Evolutionary conservation across 2,329 filamentous ascomycete genomes (phyloP).

Genomic region (Amylocarpus encephaloides): DNA sequence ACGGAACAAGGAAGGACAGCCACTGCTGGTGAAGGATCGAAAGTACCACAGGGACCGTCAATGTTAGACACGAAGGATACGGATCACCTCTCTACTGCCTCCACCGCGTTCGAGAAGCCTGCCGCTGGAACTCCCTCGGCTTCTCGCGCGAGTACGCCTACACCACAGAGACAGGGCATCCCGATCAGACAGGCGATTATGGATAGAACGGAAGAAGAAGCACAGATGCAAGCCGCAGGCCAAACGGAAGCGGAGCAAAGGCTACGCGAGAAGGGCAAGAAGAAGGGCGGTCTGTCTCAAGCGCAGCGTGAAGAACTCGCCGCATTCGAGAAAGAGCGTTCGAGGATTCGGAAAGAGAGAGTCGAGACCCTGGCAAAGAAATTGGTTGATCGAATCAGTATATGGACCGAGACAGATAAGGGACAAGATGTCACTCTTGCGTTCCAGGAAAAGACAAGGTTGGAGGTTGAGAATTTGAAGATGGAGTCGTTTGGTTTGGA

Average conservation of each 20-base stretch:
- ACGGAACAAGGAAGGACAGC: conserved; percentile 4
- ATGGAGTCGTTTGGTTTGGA: conserved; percentile 98
- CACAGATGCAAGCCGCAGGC: conserved; percentile 55
- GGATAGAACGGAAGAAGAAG: conserved; percentile 78
- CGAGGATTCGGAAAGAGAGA: conserved; percentile 78
- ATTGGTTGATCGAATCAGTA: conserved; percentile 78
- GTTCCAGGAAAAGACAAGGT: conserved; percentile 87
- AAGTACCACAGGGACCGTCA: conserved; percentile 15
- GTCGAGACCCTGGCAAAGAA: conserved; percentile 80
- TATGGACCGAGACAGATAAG: conserved; percentile 98
- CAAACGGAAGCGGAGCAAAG: conserved; percentile 70
- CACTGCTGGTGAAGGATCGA: conserved; percentile 8
- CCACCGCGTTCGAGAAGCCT: conserved; percentile 23
- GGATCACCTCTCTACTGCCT: conserved; percentile 7
- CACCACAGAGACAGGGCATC: conserved; percentile 42
- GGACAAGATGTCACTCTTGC: conserved; percentile 74
- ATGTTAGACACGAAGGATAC: conserved; percentile 20
- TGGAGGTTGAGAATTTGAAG: conserved; percentile 96
- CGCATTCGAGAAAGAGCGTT: conserved; percentile 81
- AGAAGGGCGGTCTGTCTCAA: conserved; percentile 78
- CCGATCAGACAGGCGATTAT: conserved; percentile 80
- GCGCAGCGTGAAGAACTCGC: conserved; percentile 90
- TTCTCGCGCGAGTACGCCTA: conserved; percentile 36
- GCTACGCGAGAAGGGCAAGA: conserved; percentile 76
- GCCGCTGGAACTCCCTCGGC: conserved; percentile 15